phyloP scores from a whole-genome alignment of 768 basidiomycete species.

The Tricholoma flavovirens region DNA sequence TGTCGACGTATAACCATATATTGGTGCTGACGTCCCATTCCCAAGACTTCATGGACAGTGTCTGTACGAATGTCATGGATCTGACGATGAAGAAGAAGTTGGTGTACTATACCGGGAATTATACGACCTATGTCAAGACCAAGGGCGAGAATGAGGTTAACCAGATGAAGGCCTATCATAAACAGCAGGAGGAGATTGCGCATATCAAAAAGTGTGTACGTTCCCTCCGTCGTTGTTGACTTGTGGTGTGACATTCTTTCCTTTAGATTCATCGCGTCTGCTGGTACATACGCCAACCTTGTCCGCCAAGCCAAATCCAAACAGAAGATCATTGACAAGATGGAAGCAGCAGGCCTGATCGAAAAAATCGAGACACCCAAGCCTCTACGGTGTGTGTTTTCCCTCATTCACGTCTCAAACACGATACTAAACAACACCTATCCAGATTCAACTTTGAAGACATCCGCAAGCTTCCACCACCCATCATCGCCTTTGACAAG shows the following conservation, averaged over 20 bases:
- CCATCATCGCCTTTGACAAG: slow-evolving; percentile 92
- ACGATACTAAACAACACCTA: not conserved
- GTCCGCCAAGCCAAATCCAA: slow-evolving; percentile 99
- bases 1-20: slow-evolving; percentile 98
- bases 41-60: slow-evolving; percentile 98
- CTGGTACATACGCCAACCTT: slow-evolving; percentile 98
- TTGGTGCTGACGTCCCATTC: slow-evolving; percentile 97
- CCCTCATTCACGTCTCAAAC: no score
- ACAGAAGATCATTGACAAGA: slow-evolving; percentile 99
- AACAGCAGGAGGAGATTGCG: slow-evolving; percentile 97
- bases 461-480: slow-evolving; percentile 87
- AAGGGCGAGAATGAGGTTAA: slow-evolving; percentile 98
- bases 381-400: slow-evolving; percentile 44
- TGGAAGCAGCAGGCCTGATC: slow-evolving; percentile 97
- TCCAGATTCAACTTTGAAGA: slow-evolving; percentile 91
- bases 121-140: slow-evolving; percentile 95
- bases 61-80: slow-evolving; percentile 99
- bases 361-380: slow-evolving; percentile 80
- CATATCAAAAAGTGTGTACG: slow-evolving; percentile 90
- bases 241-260: no score
- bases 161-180: slow-evolving; percentile 98
- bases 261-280: slow-evolving; percentile 94
- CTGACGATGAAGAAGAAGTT: slow-evolving; percentile 89
- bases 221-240: not conserved
- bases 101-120: slow-evolving; percentile 93